Base-by-base conservation (phyloP, 2,329 filamentous ascomycete species). In the Fusarium sarcochroum region DNA sequence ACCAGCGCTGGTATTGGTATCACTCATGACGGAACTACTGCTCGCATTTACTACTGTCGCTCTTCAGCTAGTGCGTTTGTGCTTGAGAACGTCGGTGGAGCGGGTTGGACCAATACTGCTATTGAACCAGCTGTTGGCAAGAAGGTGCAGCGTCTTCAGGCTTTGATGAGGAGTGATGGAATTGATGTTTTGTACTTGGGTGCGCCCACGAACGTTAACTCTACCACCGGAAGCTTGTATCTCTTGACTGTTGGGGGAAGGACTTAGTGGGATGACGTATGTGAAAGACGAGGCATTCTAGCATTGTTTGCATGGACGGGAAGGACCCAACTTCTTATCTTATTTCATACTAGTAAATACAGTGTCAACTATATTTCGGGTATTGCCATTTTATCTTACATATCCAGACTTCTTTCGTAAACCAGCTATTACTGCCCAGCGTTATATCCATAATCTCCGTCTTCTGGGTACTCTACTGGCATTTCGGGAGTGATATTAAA, bases 171-270 rank as follows among this genome's bases (percentile, higher is more conserved):
- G 13, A 52, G 41, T 11, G 63, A 67, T 6, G 63, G 63, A 30
- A 66, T 41, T 2, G 63, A 66, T 34, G 41, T 66, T 14, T 37
- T 66, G 20, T 67, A 66, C 18, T n/a, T 66, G n/a, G 63, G 50
- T 4, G 42, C 63, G 0, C 63, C 63, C 1, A 67, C 51, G 1
- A 66, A 66, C n/a, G 40, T 66, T 0, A 61, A 66, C 32, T 62
- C 63, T 8, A 62, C 50, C 1, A 66, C 63, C 5, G 63, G 63
- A n/a, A 66, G 63, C 18, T 9, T 66, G 21, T 66, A 66, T 3
- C 41, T 63, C 1, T 32, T 38, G 20, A 63, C 35, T 6, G 35
- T 63, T 15, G 23, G 41, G 59, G 59, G 5, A 37, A 57, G 1
- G 18, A 46, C 20, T 42, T 4, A 17, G 6, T 10, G 11, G 20